Conservation (phyloP, 208 protist species). For the Trypanosoma mega region DNA sequence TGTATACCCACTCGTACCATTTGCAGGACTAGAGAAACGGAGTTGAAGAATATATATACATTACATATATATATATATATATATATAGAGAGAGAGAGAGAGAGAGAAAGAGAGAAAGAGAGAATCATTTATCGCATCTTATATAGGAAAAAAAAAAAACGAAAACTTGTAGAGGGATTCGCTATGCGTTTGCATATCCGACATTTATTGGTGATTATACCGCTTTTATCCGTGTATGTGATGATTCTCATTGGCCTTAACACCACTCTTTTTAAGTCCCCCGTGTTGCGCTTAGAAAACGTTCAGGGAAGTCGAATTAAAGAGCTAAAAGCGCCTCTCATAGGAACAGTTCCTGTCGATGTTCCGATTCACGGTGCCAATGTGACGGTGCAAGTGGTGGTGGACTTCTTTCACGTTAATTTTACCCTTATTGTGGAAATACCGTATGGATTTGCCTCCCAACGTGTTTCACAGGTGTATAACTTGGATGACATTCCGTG, state of each 20-base stretch:
- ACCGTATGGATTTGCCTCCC: conserved; percentile 31
- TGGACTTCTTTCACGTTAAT: conserved; percentile 30
- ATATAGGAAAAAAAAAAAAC: too few relatives aligned
- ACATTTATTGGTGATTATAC: conserved; percentile 28
- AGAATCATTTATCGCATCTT: too few relatives aligned
- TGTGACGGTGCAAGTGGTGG: conserved; percentile 15
- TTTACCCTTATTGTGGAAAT: conserved; percentile 33
- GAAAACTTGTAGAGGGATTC: too few relatives aligned
- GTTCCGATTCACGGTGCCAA: conserved; percentile 39
- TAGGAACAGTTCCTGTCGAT: conserved; percentile 8
- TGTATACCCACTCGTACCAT: too few relatives aligned
- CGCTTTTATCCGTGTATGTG: conserved; percentile 32
- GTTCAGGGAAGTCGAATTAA: conserved; percentile 31
- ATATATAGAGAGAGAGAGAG: too few relatives aligned
- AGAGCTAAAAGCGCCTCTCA: conserved; percentile 1
- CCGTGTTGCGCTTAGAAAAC: conserved; percentile 27
- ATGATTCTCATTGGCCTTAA: conserved; percentile 29
- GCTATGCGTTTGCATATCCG: background rate
- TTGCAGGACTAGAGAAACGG: too few relatives aligned
- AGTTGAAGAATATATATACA: too few relatives aligned
- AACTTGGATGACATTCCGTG: conserved; percentile 52
- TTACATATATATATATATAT: too few relatives aligned
- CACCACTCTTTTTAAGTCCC: conserved; percentile 33
- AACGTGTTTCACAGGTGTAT: conserved; percentile 37
- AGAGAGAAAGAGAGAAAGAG: too few relatives aligned